Percentiles rank a stretch among this genome's conserved stretches.
phyloP scores from a whole-genome alignment of 1,284 basidiomycete genomes.

The Rhodotorula sp. region DNA sequence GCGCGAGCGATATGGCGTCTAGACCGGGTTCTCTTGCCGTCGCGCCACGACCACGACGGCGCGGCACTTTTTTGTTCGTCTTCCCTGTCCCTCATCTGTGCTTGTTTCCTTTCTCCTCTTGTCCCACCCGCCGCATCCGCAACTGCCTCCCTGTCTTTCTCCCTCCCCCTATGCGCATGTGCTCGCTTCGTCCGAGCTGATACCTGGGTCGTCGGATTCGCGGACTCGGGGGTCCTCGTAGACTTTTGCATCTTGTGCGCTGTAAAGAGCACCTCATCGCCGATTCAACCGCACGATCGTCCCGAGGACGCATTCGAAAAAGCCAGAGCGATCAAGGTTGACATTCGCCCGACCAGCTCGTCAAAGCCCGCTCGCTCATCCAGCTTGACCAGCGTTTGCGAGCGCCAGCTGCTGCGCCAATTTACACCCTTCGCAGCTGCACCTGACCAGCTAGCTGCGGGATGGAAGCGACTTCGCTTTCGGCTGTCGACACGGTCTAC shows the following conservation, averaged over 20 bases:
- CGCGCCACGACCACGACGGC: background rate
- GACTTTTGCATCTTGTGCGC: background rate
- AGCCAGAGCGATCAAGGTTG: no score
- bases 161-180: background rate
- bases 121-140: constrained; percentile 2
- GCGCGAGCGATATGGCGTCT: constrained; percentile 56
- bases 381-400: no score
- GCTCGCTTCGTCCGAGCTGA: background rate
- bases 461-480: constrained; percentile 22
- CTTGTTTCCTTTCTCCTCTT: background rate
- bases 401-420: no score
- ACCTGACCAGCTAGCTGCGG: no score
- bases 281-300: no score
- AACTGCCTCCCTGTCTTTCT: background rate
- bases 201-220: background rate
- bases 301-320: no score
- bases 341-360: no score
- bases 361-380: background rate
- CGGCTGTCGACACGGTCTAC: constrained; percentile 64
- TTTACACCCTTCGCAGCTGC: no score
- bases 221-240: background rate
- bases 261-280: background rate
- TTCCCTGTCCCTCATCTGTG: background rate
- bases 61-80: background rate
- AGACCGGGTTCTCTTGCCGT: constrained; percentile 27